phyloP scores from a whole-genome alignment of 2,329 filamentous ascomycete species.

The Coniochaeta sp. region DNA sequence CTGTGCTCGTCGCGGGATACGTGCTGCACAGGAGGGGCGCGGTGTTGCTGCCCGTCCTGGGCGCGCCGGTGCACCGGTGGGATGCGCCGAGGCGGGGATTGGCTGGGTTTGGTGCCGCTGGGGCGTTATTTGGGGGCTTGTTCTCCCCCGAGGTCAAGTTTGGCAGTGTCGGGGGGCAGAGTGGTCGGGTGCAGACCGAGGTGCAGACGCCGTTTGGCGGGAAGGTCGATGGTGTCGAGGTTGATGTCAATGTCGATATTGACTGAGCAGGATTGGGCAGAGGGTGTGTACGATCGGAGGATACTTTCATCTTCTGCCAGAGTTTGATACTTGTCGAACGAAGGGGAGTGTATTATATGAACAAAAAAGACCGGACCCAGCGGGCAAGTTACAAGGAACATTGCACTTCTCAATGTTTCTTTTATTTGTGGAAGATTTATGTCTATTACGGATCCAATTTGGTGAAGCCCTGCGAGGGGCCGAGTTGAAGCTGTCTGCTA shows the following conservation, averaged over 20 bases:
- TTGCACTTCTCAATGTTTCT: no score
- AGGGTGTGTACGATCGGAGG: neutral
- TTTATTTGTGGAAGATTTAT: no score
- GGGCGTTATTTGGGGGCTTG: slow-evolving; percentile 10
- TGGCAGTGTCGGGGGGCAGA: neutral
- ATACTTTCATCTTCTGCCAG: neutral
- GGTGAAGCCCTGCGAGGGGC: neutral
- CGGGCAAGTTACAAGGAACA: no score
- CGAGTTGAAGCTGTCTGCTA: no score
- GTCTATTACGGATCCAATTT: no score
- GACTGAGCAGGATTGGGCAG: neutral
- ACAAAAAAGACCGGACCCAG: no score
- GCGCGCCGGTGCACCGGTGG: slow-evolving; percentile 15
- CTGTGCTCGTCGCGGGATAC: slow-evolving; percentile 6
- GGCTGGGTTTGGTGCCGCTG: slow-evolving; percentile 14
- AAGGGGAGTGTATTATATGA: no score
- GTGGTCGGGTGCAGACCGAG: neutral
- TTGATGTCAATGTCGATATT: neutral
- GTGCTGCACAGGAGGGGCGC: slow-evolving; percentile 8
- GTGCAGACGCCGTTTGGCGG: neutral
- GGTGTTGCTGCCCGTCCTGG: slow-evolving; percentile 10
- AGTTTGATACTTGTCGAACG: neutral
- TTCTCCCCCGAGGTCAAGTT: neutral
- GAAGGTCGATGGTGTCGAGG: neutral
- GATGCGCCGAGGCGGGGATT: slow-evolving; percentile 6